Evolutionary conservation across 768 basidiomycete species (phyloP), one percentile per base, ranked within the genome.

Genomic region (Mycena kentingensis): DNA sequence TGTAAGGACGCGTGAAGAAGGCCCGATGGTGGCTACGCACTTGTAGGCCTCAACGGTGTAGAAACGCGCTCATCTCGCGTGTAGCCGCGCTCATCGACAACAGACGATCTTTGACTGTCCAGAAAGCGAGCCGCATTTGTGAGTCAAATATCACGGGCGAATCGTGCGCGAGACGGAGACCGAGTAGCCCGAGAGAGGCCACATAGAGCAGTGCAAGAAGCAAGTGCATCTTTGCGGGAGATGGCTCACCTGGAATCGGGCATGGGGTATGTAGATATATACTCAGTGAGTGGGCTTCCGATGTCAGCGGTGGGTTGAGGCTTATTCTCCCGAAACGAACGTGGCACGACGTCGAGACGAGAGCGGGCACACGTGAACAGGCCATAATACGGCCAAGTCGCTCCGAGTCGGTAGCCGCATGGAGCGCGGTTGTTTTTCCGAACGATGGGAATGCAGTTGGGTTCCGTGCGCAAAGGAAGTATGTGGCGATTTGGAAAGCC

Each of bases 121-220:
- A 31, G 8, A 49, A 37, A 5, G 38, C n/a, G 4, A 52, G 5
- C 19, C 37, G 45, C 13, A 41, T 28, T 46, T n/a, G n/a, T n/a
- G n/a, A n/a, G n/a, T 50, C 43, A 28, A 46, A 46, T 24, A 58
- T 43, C 34, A 49, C 11, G 22, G 38, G 24, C 11, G 52, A 34
- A 26, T 58, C 57, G 26, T 51, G 57, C 15, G 46, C 39, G 8
- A 59, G 45, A 0, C 57, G 57, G 18, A 59, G 22, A 28, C 49
- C 27, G 5, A 59, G 57, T 8, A 58, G 49, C 5, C 49, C 39
- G n/a, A 59, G 50, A 5, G 57, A 59, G 37, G 49, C 57, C 16
- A 47, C n/a, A 46, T 54, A 59, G 29, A 59, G 53, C 13, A 59
- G 31, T 12, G 49, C 53, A 2, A 59, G 46, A 13, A 55, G 21